phyloP scores from a whole-genome alignment of 768 basidiomycete genomes.

The Dioszegia aurantiaca region DNA sequence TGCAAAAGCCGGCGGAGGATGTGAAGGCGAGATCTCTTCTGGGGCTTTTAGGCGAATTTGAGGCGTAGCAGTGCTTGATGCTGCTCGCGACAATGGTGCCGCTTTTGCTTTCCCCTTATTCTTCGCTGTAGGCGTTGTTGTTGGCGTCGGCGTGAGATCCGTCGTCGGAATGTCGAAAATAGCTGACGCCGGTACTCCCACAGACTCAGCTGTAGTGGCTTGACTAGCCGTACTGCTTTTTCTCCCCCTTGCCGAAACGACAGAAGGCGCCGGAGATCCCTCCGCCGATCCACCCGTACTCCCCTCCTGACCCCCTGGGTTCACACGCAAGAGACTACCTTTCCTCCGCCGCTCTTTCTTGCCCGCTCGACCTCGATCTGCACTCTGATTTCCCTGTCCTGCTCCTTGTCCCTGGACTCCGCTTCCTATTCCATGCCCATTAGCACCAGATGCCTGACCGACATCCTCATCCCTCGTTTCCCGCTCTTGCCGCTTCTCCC shows the following conservation, averaged over 20 bases:
- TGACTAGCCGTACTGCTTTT: conserved; percentile 1
- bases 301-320: neutral
- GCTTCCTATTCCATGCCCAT: conserved; percentile 11
- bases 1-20: no score
- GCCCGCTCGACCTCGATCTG: conserved; percentile 18
- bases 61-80: neutral
- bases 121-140: neutral
- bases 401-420: no score
- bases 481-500: conserved; percentile 4
- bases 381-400: no score
- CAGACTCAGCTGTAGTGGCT: no score
- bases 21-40: neutral
- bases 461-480: conserved; percentile 14
- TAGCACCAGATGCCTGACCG: conserved; percentile 6
- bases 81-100: neutral
- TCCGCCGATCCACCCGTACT: conserved; percentile 6
- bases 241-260: neutral
- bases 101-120: conserved; percentile 9
- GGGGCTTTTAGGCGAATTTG: conserved; percentile 3
- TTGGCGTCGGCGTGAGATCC: neutral
- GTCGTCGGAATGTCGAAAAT: no score
- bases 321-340: conserved; percentile 11
- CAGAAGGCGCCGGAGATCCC: neutral
- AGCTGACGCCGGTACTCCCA: no score
- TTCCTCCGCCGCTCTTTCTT: conserved; percentile 23